These are phyloP conservation scores for Eucalyptus sp. DNA, from an alignment of 345 rosid genomes.

Conservation along the genomic window DNA sequence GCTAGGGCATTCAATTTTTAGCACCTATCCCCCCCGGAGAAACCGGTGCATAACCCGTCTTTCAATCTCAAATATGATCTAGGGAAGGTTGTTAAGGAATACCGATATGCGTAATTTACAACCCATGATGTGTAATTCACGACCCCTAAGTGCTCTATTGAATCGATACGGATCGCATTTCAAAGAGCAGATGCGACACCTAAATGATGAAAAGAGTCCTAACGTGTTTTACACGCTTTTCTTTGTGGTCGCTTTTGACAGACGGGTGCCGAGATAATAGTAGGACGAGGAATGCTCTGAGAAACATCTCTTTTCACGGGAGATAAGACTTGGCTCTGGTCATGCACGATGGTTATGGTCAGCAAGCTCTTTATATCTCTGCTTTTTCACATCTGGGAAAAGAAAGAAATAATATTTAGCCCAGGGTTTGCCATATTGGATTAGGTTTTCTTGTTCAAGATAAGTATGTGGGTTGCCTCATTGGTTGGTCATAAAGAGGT, in stretches of 20 bases:
- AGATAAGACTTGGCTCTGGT: neutral
- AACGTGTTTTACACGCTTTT: neutral
- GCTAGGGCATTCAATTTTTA: neutral
- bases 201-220: fast-evolving
- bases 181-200: fast-evolving
- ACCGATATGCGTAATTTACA: fast-evolving
- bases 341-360: neutral
- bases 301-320: neutral
- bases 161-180: fast-evolving
- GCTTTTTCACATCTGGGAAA: neutral
- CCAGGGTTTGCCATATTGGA: neutral
- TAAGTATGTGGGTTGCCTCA: neutral
- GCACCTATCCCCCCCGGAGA: neutral
- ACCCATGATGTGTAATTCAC: fast-evolving
- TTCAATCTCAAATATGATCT: neutral
- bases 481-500: neutral
- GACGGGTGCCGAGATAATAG: fast-evolving
- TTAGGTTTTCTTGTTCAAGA: neutral
- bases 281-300: neutral
- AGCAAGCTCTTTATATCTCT: neutral
- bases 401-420: neutral
- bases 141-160: fast-evolving
- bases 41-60: neutral
- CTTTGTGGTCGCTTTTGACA: neutral
- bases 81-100: neutral